phyloP scores from a whole-genome alignment of 192 early-diverging fungal species.

The Polychytrium aggregatum region DNA sequence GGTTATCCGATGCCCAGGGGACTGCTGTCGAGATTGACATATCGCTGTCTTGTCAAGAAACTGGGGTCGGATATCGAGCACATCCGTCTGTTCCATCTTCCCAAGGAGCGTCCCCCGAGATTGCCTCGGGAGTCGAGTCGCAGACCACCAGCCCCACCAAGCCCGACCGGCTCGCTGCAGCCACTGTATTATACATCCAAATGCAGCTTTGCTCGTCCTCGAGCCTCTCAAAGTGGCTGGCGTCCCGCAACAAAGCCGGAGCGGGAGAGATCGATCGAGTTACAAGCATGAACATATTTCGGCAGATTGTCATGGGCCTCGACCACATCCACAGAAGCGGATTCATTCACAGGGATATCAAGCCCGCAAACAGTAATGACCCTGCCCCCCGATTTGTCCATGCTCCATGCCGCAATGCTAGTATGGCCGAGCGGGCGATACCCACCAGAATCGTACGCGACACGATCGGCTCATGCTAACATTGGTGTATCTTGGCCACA shows the following conservation, averaged over 20 bases:
- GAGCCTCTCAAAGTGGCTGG: conserved; percentile 46
- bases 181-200: conserved; percentile 39
- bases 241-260: conserved; percentile 13
- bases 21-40: background rate
- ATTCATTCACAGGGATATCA: conserved; percentile 55
- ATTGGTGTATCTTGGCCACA: too few relatives aligned
- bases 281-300: conserved; percentile 49
- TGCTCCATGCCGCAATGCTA: too few relatives aligned
- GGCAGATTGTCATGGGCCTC: conserved; percentile 68
- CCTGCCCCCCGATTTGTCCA: too few relatives aligned
- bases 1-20: too few relatives aligned
- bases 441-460: too few relatives aligned
- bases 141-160: too few relatives aligned
- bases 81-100: conserved; percentile 1
- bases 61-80: background rate
- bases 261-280: conserved; percentile 33
- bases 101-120: too few relatives aligned
- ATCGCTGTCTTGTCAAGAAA: background rate
- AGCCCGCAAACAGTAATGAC: conserved; percentile 39
- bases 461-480: too few relatives aligned
- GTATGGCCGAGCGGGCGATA: too few relatives aligned
- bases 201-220: conserved; percentile 74
- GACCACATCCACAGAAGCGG: conserved; percentile 61
- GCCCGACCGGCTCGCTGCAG: too few relatives aligned
- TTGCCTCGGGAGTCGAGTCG: conserved; percentile 13